phyloP scores from a whole-genome alignment of 2,329 filamentous ascomycete genomes.

The Colletotrichum euphorbiae region DNA sequence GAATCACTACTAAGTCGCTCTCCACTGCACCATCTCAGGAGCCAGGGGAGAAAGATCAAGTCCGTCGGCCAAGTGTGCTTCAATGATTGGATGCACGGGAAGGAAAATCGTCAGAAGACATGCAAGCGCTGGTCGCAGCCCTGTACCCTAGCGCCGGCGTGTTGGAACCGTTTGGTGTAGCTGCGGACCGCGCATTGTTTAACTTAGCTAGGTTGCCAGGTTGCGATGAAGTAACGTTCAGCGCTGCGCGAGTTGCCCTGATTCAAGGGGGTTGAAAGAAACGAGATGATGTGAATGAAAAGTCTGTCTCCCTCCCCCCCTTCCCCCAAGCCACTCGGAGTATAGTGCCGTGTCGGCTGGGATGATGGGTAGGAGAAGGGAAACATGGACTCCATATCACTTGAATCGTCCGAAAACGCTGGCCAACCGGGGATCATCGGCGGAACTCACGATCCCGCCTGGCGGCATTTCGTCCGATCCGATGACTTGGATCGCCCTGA shows the following conservation, averaged over 20 bases:
- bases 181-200: slow-evolving; percentile 21
- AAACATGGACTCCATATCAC: slow-evolving; percentile 3
- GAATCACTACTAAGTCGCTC: background rate
- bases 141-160: slow-evolving; percentile 26
- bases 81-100: slow-evolving; percentile 25
- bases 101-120: slow-evolving; percentile 14
- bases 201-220: slow-evolving; percentile 15
- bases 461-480: slow-evolving; percentile 36
- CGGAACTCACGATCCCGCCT: slow-evolving; percentile 24
- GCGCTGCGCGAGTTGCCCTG: background rate
- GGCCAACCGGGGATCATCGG: slow-evolving; percentile 18
- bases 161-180: slow-evolving; percentile 10
- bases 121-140: slow-evolving; percentile 19
- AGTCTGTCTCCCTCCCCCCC: background rate
- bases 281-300: background rate
- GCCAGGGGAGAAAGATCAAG: background rate
- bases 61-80: slow-evolving; percentile 29
- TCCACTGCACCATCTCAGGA: background rate
- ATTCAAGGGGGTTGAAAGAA: background rate
- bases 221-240: background rate
- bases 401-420: slow-evolving; percentile 13
- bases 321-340: no score
- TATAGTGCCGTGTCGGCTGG: background rate
- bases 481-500: slow-evolving; percentile 15
- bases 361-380: background rate